Evolutionary conservation across 2,329 filamentous ascomycete species (phyloP), one percentile per base, ranked within the genome.

Genomic region (Endoconidiophora laricicola): DNA sequence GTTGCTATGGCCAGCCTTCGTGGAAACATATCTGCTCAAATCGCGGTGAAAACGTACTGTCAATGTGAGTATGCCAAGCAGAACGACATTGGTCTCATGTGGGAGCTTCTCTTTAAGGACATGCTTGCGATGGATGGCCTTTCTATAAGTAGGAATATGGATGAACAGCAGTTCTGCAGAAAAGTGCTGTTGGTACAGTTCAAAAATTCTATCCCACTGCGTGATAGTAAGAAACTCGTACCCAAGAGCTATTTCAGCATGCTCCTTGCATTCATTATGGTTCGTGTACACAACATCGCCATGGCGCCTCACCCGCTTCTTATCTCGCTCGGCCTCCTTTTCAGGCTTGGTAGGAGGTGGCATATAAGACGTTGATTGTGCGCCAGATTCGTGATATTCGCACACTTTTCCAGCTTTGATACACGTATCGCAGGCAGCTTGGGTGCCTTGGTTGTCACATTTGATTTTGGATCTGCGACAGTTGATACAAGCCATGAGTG

Each of bases 391-490:
- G 6, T 83, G 81, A 62, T 87, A 86, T 54, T 74, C 74, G 61
- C 86, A 91, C 53, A 84, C 75, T 60, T 83, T 75, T 42, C 79
- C 78, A 46, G 76, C 76, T 53, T 78, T 78, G 60, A 81, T 75
- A 61, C 86, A 93, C 10, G 79, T 78, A 55, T 83, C 78, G 66
- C 86, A 93, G 14, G 76, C 77, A 14, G 78, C 79, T 54, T 75
- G 74, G 52, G 80, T 74, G 54, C 83, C 83, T 57, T 76, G 74
- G 65, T 91, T 91, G 63, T 86, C 78, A 66, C 86, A 93, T 65
- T 90, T 90, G 61, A 90, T 85, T 66, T 91, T 93, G 61, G 83
- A 86, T 58, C 78, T 77, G 52, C 85, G 74, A 61, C 85, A 90
- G 55, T 78, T 73, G 54, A 76, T 70, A 64, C 85, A 91, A 44